Percentiles rank a stretch among this genome's conserved stretches.
These are phyloP conservation scores for Colletotrichum godetiae DNA, from an alignment of 2,329 filamentous ascomycete species.

Conservation along the genomic window DNA sequence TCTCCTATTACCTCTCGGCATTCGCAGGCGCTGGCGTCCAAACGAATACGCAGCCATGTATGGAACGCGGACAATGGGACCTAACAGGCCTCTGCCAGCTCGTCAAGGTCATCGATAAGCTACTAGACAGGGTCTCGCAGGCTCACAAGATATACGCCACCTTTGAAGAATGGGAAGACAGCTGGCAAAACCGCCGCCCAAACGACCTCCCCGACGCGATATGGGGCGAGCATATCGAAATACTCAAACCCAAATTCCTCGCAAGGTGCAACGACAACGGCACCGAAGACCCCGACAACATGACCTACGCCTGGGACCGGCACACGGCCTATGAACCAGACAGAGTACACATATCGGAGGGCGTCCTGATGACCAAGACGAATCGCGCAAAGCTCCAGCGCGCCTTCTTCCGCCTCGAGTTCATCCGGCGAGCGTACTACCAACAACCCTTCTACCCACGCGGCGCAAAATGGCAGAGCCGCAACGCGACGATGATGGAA, in stretches of 20 bases:
- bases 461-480: conserved; percentile 3
- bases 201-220: background rate
- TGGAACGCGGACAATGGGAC: conserved; percentile 5
- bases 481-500: background rate
- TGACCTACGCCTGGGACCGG: conserved; percentile 7
- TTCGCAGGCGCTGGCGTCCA: background rate
- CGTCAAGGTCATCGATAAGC: background rate
- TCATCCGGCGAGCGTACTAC: conserved; percentile 16
- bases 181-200: background rate
- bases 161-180: background rate
- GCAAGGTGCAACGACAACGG: conserved; percentile 2
- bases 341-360: background rate
- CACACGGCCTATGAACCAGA: background rate
- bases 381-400: conserved; percentile 12
- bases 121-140: background rate
- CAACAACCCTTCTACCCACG: conserved; percentile 1
- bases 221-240: background rate
- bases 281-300: background rate
- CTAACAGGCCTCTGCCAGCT: conserved; percentile 14
- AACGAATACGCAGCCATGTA: background rate
- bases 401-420: conserved; percentile 30
- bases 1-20: background rate
- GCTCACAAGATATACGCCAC: background rate
- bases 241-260: background rate
- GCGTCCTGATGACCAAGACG: background rate